Evolutionary conservation across 2,329 filamentous ascomycete species (phyloP), one percentile per base, ranked within the genome.

Genomic region (Colletotrichum liriopes): DNA sequence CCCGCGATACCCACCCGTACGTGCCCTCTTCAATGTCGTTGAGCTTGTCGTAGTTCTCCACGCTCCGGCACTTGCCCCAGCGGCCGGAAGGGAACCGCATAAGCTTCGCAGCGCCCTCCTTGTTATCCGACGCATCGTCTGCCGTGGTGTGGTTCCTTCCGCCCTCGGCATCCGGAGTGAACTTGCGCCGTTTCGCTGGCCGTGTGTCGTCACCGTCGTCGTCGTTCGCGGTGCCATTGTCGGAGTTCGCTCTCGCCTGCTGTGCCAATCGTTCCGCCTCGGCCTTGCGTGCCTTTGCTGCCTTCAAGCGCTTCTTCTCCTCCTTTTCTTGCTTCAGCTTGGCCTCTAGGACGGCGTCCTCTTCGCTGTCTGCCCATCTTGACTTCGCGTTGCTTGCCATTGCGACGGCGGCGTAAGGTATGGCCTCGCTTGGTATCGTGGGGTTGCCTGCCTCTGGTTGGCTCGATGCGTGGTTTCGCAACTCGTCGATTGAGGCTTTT

Each of bases 1-100:
- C 96, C 70, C 96, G 89, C 66, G 95, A 95, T 5, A 99, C 96
- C 89, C 92, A 96, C 56, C 96, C 96, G 82, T 99, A 99, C 11
- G 95, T 95, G 45, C 96, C 96, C 84, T 99, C 96, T 82, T 98
- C 96, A 78, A 99, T 99, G 80, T 96, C 93, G 82, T 99, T 99
- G 69, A 99, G 87, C 76, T 94, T 93, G 78, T 98, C 94, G 83
- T 95, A 99, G 79, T 94, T 92, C 78, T 96, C 93, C 35, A 97
- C 93, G 79, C 93, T 93, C 72, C 93, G 88, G 78, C 93, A 93
- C 69, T 84, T 86, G 62, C 90, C 88, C 91, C 95, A 97, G 76
- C 85, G 82, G 12, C 89, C 88, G 18, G 87, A 86, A 12, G 93
- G 88, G 78, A 97, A 95, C 14, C 93, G 91, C 52, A 98, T 82